phyloP scores from a whole-genome alignment of 768 basidiomycete species.

The Mycena albidolilacea region DNA sequence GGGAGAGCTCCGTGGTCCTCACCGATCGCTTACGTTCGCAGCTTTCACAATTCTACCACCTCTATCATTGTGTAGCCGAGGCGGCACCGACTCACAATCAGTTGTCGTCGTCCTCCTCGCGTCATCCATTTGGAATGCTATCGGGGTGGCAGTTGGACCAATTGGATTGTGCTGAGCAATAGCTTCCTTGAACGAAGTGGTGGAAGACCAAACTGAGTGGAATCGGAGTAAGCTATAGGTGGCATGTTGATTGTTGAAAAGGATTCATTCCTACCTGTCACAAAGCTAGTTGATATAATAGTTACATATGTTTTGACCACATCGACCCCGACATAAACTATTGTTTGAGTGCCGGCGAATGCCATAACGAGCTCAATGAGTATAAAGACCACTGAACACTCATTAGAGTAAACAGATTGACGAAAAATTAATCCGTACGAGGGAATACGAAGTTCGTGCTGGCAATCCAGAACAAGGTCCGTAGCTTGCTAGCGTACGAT shows the following conservation, averaged over 20 bases:
- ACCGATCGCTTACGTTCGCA: too few relatives aligned
- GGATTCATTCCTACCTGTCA: background rate
- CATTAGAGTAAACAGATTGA: background rate
- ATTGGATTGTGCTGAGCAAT: background rate
- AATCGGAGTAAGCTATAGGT: background rate
- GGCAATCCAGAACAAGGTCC: slow-evolving; percentile 1
- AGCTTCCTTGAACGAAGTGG: slow-evolving; percentile 2
- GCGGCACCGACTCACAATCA: too few relatives aligned
- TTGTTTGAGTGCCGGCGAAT: background rate
- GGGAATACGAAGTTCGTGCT: slow-evolving; percentile 3
- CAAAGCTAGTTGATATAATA: background rate
- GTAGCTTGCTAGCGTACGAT: background rate
- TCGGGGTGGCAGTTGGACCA: too few relatives aligned
- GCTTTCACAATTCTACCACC: too few relatives aligned
- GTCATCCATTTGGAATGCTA: too few relatives aligned
- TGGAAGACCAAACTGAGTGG: background rate
- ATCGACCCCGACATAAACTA: background rate
- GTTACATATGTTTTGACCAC: background rate
- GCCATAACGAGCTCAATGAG: background rate
- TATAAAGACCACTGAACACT: background rate
- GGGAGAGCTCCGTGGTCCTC: too few relatives aligned
- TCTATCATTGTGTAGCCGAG: too few relatives aligned
- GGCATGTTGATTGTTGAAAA: too few relatives aligned
- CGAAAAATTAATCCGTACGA: background rate
- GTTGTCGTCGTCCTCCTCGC: too few relatives aligned